These are phyloP conservation scores for Poronia punctata DNA, from an alignment of 495 filamentous ascomycete species.

Conservation along the genomic window DNA sequence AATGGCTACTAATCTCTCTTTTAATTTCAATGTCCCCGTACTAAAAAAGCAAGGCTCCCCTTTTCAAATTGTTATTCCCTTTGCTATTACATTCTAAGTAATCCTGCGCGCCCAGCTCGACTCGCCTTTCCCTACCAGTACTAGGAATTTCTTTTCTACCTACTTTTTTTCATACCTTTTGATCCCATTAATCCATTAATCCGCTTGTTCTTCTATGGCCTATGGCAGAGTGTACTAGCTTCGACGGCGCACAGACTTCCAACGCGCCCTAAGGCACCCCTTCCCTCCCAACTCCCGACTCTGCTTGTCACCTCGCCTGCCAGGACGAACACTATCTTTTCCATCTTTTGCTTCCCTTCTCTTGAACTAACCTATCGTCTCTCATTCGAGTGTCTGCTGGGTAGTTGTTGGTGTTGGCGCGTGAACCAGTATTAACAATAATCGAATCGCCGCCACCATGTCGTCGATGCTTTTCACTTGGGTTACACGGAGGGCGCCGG, in stretches of 20 bases:
- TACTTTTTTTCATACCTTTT: slow-evolving; percentile 16
- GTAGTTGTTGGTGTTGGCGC: no score
- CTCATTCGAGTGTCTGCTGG: no score
- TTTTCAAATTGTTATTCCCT: slow-evolving; percentile 31
- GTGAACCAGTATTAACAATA: slow-evolving; percentile 15
- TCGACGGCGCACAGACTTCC: slow-evolving; percentile 24
- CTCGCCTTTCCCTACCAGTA: slow-evolving; percentile 22
- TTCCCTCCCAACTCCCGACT: slow-evolving; percentile 2
- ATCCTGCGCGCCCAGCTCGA: slow-evolving; percentile 21
- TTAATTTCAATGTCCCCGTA: slow-evolving; percentile 28
- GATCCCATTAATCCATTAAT: slow-evolving; percentile 12
- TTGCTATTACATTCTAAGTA: slow-evolving; percentile 26
- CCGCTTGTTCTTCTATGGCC: slow-evolving; percentile 6
- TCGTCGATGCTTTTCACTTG: slow-evolving; percentile 37
- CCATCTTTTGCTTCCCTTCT: slow-evolving; percentile 17
- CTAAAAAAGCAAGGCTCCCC: slow-evolving; percentile 33
- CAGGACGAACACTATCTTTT: no score
- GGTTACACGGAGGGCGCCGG: slow-evolving; percentile 41
- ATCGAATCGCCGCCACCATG: slow-evolving; percentile 26
- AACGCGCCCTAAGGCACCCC: slow-evolving; percentile 12
- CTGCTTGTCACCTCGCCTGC: slow-evolving; percentile 4
- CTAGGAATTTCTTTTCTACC: slow-evolving; percentile 15
- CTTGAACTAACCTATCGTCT: slow-evolving; percentile 8
- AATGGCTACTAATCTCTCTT: slow-evolving; percentile 25
- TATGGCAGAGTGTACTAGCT: slow-evolving; percentile 12